Base-by-base conservation (phyloP, 2,329 filamentous ascomycete genomes). In the Paraconiothyrium brasiliense region DNA sequence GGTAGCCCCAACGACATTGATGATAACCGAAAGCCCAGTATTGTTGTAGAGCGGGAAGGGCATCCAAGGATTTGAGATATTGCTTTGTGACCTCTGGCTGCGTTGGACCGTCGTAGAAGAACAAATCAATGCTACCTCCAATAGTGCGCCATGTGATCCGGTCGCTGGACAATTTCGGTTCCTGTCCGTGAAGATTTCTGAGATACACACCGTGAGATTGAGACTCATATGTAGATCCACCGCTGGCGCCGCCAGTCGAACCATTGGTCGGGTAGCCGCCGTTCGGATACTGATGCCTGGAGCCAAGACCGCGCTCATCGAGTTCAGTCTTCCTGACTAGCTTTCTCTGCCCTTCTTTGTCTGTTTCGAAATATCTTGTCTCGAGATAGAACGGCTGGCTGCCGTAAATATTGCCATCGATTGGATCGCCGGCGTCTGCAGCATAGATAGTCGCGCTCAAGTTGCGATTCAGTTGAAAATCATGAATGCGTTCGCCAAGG, bases 21-120 rank as follows among this genome's bases (percentile, higher is more conserved):
- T 96, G 92, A 73, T 86, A 94, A 0, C 93, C 93, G 62, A 96
- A 87, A 0, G 89, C 88, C 84, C 88, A 94, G 79, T 95, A 95
- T 16, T 66, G 89, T 72, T 94, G 90, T 87, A 94, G 89, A 0
- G 89, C 89, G 1, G 92, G 92, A 5, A 92, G 80, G 0, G 92
- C 92, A 55, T 90, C 82, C 1, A 89, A 86, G 57, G 85, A 88
- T 59, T 80, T 77, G 64, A 92, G 89, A 73, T 94, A 95, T 43
- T 90, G 85, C 73, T 87, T 87, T 16, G 88, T 91, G 27, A 93
- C 88, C 13, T 89, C 86, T 7, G 85, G 83, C 60, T 89, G 89
- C 0, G 84, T 88, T 0, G 91, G 90, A 0, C 92, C 92, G 13
- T 90, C 85, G 71, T 91, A 91, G 79, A 95, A 92, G 76, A 92